phyloP scores from a whole-genome alignment of 164 flowering plant species.

The Magnolia sinica region DNA sequence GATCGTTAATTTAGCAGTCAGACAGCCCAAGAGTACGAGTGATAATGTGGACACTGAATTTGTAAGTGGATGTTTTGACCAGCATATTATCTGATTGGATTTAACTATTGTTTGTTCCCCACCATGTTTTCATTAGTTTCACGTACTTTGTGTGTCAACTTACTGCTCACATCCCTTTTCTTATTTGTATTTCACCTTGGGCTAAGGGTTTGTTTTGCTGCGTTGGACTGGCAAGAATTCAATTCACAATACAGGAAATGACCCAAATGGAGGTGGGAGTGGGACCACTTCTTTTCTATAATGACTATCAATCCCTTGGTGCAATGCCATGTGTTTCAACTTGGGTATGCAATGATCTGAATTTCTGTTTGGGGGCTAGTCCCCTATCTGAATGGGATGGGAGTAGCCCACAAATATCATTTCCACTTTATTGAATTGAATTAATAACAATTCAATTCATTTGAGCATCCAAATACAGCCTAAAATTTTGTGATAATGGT shows the following conservation, averaged over 20 bases:
- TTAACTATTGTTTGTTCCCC: neutral
- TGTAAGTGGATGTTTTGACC: constrained; percentile 43
- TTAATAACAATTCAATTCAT: neutral
- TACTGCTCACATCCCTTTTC: neutral
- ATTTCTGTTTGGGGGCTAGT: no score
- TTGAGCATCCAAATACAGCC: neutral
- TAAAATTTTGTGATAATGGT: neutral
- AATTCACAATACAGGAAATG: neutral
- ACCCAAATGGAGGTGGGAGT: neutral
- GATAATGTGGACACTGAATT: constrained; percentile 63
- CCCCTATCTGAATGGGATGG: no score
- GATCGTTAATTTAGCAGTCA: constrained; percentile 49
- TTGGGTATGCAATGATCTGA: neutral
- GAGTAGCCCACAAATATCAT: no score
- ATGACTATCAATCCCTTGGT: neutral
- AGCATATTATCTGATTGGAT: neutral
- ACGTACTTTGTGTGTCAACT: neutral
- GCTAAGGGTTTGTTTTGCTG: neutral
- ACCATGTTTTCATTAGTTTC: neutral
- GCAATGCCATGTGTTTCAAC: neutral
- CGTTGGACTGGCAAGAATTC: neutral
- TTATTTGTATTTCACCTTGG: neutral
- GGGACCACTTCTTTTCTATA: no score
- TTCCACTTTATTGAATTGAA: neutral
- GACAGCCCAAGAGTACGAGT: constrained; percentile 38